Evolutionary conservation across 768 basidiomycete genomes (phyloP), one percentile per base, ranked within the genome.

Genomic region (Podaxis sp.): DNA sequence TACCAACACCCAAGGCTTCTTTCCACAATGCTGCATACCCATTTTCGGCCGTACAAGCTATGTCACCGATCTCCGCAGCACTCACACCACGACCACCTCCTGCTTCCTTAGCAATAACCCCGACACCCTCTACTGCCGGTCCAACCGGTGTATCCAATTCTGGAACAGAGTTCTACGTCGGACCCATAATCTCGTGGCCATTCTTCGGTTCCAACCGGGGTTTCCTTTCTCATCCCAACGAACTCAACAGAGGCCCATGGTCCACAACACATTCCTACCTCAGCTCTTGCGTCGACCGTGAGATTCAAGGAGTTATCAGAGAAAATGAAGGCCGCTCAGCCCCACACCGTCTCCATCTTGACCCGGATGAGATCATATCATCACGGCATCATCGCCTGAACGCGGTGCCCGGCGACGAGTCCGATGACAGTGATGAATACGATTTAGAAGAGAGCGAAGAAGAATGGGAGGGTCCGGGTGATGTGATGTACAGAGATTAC

Each of bases 191-290:
- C 55, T 93, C 91, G 2, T 95, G 93, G 92, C 89, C 92, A 1
- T 95, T 94, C 80, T 95, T 95, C 71, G 92, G 92, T 51, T 89
- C 90, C 3, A 87, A 88, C 66, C 82, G 93, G 44, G 92, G 92
- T 36, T 87, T 90, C 62, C 81, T 91, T 24, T 66, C 73, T 2
- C 88, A 89, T 66, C 87, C 87, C 2, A 75, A 78, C 22, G 90
- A 92, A 66, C 79, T 94, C 38, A 79, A 91, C 68, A 86, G 92
- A n/a, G 91, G 92, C 2, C 93, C 92, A 0, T 94, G 91, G 89
- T 62, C 79, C 2, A 80, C 81, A 4, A 82, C 86, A 2, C 72
- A 75, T 33, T 77, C 77, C 5, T 95, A 95, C 71, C 75, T 92
- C 22, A 70, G 74, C 4, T 83, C 91, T 0, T 93, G 90, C 70